Base-by-base conservation (phyloP, 768 basidiomycete species). In the Mycena leptocephala region DNA sequence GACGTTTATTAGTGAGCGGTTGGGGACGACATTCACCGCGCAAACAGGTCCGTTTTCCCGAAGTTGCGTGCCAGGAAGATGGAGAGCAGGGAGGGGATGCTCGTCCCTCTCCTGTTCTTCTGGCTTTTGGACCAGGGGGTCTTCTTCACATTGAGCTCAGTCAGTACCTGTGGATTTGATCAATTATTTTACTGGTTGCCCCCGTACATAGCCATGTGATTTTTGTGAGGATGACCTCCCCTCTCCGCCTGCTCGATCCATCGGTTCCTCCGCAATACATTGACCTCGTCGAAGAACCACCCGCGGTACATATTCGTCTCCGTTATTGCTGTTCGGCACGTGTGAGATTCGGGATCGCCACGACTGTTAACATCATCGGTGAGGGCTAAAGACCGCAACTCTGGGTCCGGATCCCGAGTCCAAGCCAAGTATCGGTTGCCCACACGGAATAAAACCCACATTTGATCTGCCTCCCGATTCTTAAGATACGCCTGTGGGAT, bases 401-500 rank as follows among this genome's bases (percentile, higher is more conserved):
- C 13, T 3, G 5, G n/a, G 30, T 70, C 56, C 1, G 56, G 10
- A 16, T n/a, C n/a, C 4, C 6, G 8, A 22, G 63, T 33, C 24
- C 35, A 65, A 30, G 56, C 37, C 3, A 75, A 28, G 37, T 70
- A 75, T 9, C 63, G 68, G 16, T 58, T 39, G 5, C 74, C 74
- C 2, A 22, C 3, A n/a, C 74, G 74, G 53, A 64, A 37, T 14
- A 61, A 30, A 16, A 65, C n/a, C n/a, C n/a, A n/a, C n/a, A n/a
- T n/a, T n/a, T n/a, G 14, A 28, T 24, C 18, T 75, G 41, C 5
- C 2, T 26, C 5, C 5, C 30, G 37, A 13, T 74, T 41, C 3
- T 24, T 14, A 3, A 28, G 28, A 26, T 59, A 53, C 1, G 72
- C 72, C 20, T 75, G 73, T 1, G 73, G 77, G 5, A 72, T 30